Conservation (phyloP, 139 green algal species). For the Pseudopediastrum boryanum region DNA sequence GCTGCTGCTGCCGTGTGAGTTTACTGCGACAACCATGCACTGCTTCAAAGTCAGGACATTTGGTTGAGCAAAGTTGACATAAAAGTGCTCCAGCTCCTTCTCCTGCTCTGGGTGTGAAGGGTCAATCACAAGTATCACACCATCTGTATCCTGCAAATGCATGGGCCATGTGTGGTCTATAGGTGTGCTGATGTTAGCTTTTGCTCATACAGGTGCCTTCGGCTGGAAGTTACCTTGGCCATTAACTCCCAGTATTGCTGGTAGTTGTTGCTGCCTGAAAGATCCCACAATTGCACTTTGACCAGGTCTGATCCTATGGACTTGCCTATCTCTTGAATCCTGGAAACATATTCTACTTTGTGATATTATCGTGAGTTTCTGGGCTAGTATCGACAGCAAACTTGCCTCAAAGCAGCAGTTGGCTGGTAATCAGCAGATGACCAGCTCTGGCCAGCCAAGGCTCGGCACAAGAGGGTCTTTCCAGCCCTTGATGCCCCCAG, state of each 20-base stretch:
- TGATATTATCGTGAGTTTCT: no score
- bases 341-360: no score
- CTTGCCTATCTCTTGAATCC: slow-evolving; percentile 59
- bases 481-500: slow-evolving; percentile 51
- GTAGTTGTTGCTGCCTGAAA: slow-evolving; percentile 51
- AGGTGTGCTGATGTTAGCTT: no score
- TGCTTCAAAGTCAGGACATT: slow-evolving; percentile 64
- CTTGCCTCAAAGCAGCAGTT: slow-evolving; percentile 54
- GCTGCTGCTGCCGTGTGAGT: background rate
- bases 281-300: slow-evolving; percentile 67
- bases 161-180: no score
- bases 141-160: slow-evolving; percentile 59
- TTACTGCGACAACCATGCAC: slow-evolving; percentile 54
- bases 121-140: slow-evolving; percentile 58
- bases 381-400: background rate
- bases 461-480: slow-evolving; percentile 58
- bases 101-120: slow-evolving; percentile 53
- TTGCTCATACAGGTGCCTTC: no score
- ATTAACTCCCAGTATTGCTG: slow-evolving; percentile 56
- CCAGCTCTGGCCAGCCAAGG: slow-evolving; percentile 54
- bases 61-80: slow-evolving; percentile 64
- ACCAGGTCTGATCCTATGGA: slow-evolving; percentile 50
- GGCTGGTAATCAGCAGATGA: slow-evolving; percentile 52
- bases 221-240: slow-evolving; percentile 55
- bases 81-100: slow-evolving; percentile 58